Conservation (phyloP, 306 rosid species). For the Quercus bicolor region DNA sequence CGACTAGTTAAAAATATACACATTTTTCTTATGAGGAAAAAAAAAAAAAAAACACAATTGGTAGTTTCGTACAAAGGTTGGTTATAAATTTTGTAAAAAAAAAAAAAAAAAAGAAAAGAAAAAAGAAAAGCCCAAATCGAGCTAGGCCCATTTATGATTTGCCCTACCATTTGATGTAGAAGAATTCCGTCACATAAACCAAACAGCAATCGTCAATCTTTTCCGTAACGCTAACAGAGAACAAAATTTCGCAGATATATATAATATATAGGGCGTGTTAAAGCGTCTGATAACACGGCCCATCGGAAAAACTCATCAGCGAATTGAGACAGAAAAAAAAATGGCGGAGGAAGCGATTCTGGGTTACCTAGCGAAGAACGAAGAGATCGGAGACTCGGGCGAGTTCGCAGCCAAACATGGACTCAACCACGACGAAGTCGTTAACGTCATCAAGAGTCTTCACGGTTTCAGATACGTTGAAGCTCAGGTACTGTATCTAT, state of each 20-base stretch:
- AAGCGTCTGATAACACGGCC: too few species aligned
- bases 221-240: neutral
- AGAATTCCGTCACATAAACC: neutral
- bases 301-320: neutral
- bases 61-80: too few species aligned
- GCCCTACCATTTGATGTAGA: neutral
- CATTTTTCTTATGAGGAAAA: too few species aligned
- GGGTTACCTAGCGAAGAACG: slow-evolving; percentile 47
- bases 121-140: neutral
- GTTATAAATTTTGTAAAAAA: neutral
- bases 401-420: slow-evolving; percentile 53
- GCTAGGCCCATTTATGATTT: neutral
- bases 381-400: slow-evolving; percentile 64
- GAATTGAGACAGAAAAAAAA: neutral
- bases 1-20: too few species aligned
- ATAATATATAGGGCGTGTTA: neutral
- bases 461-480: slow-evolving; percentile 75
- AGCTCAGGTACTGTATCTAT: slow-evolving; percentile 38
- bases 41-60: too few species aligned
- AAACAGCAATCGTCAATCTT: neutral
- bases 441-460: slow-evolving; percentile 77
- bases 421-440: slow-evolving; percentile 61
- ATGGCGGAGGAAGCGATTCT: slow-evolving; percentile 80
- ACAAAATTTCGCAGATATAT: neutral
- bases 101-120: neutral